A percentile compares a stretch with the other conserved stretches of the same genome.
Evolutionary conservation across 2,329 filamentous ascomycete species (phyloP).

Genomic region (Ophiostoma angusticollis): DNA sequence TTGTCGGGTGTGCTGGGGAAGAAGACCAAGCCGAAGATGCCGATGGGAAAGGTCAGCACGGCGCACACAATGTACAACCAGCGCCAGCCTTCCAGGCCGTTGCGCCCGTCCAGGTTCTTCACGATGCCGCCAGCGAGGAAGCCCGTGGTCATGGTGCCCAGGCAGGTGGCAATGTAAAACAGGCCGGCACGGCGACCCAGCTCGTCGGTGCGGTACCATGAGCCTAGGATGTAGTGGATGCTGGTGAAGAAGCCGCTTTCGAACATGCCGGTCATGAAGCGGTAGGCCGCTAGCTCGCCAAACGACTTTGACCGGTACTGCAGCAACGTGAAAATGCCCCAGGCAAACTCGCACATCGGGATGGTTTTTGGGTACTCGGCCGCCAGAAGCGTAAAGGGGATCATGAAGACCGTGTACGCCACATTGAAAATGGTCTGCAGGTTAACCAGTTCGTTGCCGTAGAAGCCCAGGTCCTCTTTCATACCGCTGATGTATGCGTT

Average conservation of each 20-base stretch:
- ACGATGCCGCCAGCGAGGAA: slow-evolving; percentile 29
- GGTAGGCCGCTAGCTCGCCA: slow-evolving; percentile 29
- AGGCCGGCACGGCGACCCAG: slow-evolving; percentile 49
- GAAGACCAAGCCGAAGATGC: slow-evolving; percentile 13
- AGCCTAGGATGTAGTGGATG: slow-evolving; percentile 31
- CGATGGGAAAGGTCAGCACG: slow-evolving; percentile 14
- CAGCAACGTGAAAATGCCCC: slow-evolving; percentile 15
- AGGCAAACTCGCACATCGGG: slow-evolving; percentile 8
- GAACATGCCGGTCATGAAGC: slow-evolving; percentile 25
- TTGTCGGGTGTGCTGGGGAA: slow-evolving; percentile 10
- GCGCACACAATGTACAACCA: slow-evolving; percentile 11
- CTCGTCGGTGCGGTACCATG: slow-evolving; percentile 49
- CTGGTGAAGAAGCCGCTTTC: slow-evolving; percentile 35
- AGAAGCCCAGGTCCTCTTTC: slow-evolving; percentile 30
- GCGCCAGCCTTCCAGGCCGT: slow-evolving; percentile 19
- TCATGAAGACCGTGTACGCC: slow-evolving; percentile 13
- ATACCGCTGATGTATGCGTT: slow-evolving; percentile 37
- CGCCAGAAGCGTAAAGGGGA: slow-evolving; percentile 10
- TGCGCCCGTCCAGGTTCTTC: slow-evolving; percentile 20
- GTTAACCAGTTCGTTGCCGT: slow-evolving; percentile 27
- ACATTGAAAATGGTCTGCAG: slow-evolving; percentile 21
- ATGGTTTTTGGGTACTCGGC: slow-evolving; percentile 11
- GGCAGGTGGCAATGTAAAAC: slow-evolving; percentile 46
- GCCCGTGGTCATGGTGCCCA: slow-evolving; percentile 24
- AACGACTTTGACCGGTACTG: slow-evolving; percentile 1